Conservation (phyloP, 352 stramenopile species). For the Phytophthora capsici region DNA sequence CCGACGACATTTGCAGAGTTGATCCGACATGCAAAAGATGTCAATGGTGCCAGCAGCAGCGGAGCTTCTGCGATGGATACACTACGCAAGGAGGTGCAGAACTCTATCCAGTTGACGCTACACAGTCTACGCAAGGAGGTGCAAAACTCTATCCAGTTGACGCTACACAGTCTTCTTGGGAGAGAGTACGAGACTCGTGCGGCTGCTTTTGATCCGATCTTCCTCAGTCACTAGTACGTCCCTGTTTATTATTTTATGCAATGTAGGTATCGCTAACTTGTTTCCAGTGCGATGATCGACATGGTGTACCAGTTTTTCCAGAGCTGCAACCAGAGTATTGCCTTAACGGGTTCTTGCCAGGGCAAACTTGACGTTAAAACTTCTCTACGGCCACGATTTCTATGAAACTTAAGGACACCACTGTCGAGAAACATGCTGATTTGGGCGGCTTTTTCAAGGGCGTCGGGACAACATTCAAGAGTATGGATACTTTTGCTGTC, state of each 20-base stretch:
- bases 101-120: slow-evolving; percentile 48
- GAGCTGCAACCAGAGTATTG: slow-evolving; percentile 51
- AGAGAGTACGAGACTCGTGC: slow-evolving; percentile 51
- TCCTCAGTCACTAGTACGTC: slow-evolving; percentile 59
- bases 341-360: slow-evolving; percentile 40
- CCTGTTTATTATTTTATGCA: too few relatives aligned
- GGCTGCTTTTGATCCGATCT: slow-evolving; percentile 53
- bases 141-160: too few relatives aligned
- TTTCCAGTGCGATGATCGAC: slow-evolving; percentile 51
- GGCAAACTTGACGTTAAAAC: slow-evolving; percentile 26
- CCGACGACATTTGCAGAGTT: slow-evolving; percentile 68
- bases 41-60: slow-evolving; percentile 40
- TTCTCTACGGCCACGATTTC: slow-evolving; percentile 39
- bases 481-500: slow-evolving; percentile 47
- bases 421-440: slow-evolving; percentile 37
- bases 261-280: too few relatives aligned
- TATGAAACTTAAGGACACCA: slow-evolving; percentile 39
- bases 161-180: slow-evolving; percentile 45
- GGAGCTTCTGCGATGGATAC: slow-evolving; percentile 35
- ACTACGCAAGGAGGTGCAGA: slow-evolving; percentile 42
- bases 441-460: slow-evolving; percentile 43
- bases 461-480: slow-evolving; percentile 41
- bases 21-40: slow-evolving; percentile 44
- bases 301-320: slow-evolving; percentile 73
- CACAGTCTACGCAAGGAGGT: too few relatives aligned